Evolutionary conservation across 768 basidiomycete genomes (phyloP).

Genomic region (Lyophyllum atratum): DNA sequence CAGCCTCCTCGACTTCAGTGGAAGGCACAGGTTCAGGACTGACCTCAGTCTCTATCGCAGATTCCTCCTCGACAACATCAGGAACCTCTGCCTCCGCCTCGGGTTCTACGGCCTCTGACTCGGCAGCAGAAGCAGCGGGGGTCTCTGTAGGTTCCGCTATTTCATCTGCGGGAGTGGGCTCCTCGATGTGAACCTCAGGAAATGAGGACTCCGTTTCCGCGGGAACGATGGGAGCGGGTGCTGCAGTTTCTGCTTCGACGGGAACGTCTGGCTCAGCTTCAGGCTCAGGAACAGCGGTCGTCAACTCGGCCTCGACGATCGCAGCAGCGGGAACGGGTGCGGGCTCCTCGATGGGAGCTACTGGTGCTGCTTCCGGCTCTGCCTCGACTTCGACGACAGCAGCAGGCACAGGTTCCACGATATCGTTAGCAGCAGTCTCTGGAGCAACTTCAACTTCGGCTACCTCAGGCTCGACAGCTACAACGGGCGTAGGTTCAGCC

Average conservation of each 20-base stretch:
- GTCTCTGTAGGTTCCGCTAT: background rate
- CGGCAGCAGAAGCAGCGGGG: background rate
- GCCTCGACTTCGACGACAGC: conserved; percentile 5
- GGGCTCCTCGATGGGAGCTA: background rate
- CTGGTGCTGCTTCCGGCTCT: background rate
- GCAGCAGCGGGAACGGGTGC: conserved; percentile 2
- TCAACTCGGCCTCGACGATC: conserved; percentile 5
- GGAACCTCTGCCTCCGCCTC: background rate
- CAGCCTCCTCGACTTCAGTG: background rate
- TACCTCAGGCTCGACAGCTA: background rate
- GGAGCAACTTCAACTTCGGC: conserved; percentile 11
- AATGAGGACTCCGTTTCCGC: background rate
- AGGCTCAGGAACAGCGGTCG: background rate
- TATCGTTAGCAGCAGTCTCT: background rate
- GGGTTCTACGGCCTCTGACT: background rate
- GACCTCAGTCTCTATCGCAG: background rate
- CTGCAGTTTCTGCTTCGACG: background rate
- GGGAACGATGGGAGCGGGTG: background rate
- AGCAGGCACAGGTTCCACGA: background rate
- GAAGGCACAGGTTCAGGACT: background rate
- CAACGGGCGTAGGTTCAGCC: background rate
- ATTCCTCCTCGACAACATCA: background rate
- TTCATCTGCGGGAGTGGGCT: background rate
- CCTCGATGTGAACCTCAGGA: background rate
- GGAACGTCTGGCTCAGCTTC: background rate